phyloP scores from a whole-genome alignment of 1,139 yeast species.

The Yamadazyma diddensiae region DNA sequence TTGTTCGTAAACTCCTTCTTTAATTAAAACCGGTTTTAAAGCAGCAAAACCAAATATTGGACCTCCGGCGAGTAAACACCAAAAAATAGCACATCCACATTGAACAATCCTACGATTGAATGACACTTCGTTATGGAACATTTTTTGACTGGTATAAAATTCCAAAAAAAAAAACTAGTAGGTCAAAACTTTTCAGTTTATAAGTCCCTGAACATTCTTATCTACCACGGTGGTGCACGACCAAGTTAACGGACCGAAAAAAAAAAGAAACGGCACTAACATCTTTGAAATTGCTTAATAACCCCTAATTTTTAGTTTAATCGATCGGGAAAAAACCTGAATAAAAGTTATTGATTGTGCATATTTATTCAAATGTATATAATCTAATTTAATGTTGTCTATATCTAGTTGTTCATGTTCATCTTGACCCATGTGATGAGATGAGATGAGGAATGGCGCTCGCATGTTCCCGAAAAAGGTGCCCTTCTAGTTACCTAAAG shows the following conservation, averaged over 20 bases:
- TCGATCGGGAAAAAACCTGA: too few species aligned
- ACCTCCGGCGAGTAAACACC: conserved; percentile 47
- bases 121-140: conserved; percentile 19
- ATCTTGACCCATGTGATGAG: too few species aligned
- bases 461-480: conserved; percentile 1
- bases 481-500: too few species aligned
- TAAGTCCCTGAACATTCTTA: conserved; percentile 1
- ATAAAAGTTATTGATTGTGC: too few species aligned
- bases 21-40: conserved; percentile 40
- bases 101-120: conserved; percentile 21
- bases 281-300: too few species aligned
- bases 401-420: too few species aligned
- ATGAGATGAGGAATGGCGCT: too few species aligned
- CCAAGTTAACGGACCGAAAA: background rate
- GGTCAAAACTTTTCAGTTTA: background rate
- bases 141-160: conserved; percentile 3
- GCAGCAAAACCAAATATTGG: conserved; percentile 51
- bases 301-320: too few species aligned
- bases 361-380: too few species aligned
- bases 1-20: conserved; percentile 38
- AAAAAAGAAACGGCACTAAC: conserved; percentile 1
- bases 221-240: background rate
- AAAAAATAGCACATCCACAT: conserved; percentile 37
- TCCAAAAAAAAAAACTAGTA: background rate
- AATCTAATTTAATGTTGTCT: too few species aligned